A percentile compares a stretch with the other conserved stretches of the same genome.
phyloP scores from a whole-genome alignment of 306 rosid genomes.

The Quercus berberidifolia region DNA sequence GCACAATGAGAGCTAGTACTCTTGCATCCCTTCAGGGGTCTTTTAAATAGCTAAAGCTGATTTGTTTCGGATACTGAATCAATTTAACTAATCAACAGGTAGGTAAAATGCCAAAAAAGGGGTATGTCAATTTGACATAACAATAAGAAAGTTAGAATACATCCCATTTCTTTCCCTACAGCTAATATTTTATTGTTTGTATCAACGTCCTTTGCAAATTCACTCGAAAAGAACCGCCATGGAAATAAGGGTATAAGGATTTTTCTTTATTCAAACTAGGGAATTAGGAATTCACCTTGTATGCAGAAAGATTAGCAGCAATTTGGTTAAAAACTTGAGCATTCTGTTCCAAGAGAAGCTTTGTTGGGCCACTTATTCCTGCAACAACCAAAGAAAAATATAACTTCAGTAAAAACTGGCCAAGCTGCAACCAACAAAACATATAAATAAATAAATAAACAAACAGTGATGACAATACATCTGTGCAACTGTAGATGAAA shows the following conservation, averaged over 20 bases:
- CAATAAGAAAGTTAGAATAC: background rate
- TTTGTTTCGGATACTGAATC: background rate
- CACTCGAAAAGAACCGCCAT: background rate
- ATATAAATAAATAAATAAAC: background rate
- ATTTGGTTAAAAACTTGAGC: slow-evolving; percentile 79
- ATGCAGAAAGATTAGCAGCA: slow-evolving; percentile 60
- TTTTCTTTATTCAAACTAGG: slow-evolving; percentile 1
- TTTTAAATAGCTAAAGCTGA: background rate
- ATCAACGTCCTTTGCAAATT: background rate
- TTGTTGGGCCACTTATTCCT: slow-evolving; percentile 66
- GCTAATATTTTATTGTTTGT: background rate
- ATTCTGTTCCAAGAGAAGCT: slow-evolving; percentile 84
- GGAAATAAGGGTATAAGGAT: slow-evolving; percentile 10
- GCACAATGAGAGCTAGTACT: background rate
- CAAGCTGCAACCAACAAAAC: background rate
- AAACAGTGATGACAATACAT: background rate
- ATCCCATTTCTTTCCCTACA: background rate
- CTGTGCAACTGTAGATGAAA: background rate
- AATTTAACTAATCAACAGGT: too few species aligned
- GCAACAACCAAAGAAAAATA: slow-evolving; percentile 33
- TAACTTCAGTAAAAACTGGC: slow-evolving; percentile 13
- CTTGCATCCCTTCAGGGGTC: background rate
- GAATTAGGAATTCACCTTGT: slow-evolving; percentile 61
- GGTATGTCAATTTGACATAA: background rate
- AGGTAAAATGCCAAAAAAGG: too few species aligned